These are phyloP conservation scores for Purpureocillium lavendulum DNA, from an alignment of 2,329 filamentous ascomycete species.

Conservation along the genomic window DNA sequence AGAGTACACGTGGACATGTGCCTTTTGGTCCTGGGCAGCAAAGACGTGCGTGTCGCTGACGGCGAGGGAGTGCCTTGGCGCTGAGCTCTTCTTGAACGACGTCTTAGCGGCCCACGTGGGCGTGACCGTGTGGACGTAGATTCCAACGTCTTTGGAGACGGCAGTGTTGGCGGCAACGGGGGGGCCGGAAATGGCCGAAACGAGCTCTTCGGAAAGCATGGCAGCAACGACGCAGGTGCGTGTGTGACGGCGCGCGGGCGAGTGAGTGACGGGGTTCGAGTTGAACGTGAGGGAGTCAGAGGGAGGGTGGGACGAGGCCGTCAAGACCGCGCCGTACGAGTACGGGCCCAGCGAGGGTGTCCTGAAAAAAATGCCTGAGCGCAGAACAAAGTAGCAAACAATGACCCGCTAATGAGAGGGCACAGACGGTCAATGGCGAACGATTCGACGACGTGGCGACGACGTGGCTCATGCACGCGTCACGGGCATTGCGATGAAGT, in stretches of 20 bases:
- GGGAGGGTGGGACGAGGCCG: background rate
- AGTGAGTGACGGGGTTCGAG: no score
- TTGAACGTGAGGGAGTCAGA: background rate
- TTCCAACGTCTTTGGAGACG: conserved; percentile 70
- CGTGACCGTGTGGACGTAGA: conserved; percentile 77
- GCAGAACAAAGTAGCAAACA: no score
- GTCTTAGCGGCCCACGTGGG: conserved; percentile 67
- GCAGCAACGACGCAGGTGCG: background rate
- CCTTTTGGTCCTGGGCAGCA: conserved; percentile 84
- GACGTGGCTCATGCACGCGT: no score
- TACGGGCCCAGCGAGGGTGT: no score
- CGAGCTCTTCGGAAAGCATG: conserved; percentile 54
- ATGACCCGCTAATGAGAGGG: no score
- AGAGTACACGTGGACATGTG: conserved; percentile 87
- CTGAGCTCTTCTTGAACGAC: conserved; percentile 86
- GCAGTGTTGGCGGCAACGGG: conserved; percentile 53
- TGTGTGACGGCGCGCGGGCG: background rate
- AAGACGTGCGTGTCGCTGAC: conserved; percentile 79
- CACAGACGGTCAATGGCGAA: no score
- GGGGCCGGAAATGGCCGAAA: conserved; percentile 49
- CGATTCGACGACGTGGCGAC: no score
- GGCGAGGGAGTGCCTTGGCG: conserved; percentile 70
- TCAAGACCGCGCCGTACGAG: no score
- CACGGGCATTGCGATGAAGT: no score
- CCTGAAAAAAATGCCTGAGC: no score